Evolutionary conservation across 2,329 filamentous ascomycete species (phyloP).

Genomic region (Penicillium sp.): DNA sequence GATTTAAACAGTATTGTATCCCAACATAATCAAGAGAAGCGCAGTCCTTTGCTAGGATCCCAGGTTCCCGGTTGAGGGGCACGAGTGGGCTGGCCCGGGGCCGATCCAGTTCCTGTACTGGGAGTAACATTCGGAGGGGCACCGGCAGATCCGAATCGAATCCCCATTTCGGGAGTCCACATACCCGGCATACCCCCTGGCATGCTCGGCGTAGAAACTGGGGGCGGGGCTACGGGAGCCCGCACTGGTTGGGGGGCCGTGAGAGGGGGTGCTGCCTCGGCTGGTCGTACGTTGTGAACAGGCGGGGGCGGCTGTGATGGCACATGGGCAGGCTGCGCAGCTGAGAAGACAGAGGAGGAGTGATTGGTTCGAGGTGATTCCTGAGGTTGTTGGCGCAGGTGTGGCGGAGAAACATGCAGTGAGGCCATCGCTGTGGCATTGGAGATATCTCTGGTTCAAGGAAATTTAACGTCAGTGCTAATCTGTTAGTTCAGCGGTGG

Average conservation of each 20-base stretch:
- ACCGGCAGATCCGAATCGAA: conserved; percentile 62
- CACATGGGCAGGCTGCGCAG: conserved; percentile 33
- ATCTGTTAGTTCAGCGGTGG: not conserved
- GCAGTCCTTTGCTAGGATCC: conserved; percentile 59
- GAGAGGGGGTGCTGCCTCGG: conserved; percentile 35
- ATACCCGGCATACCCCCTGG: conserved; percentile 50
- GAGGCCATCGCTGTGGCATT: conserved; percentile 56
- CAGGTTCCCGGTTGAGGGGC: conserved; percentile 46
- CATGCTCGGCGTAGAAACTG: conserved; percentile 46
- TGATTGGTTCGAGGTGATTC: conserved; percentile 26
- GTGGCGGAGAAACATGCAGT: conserved; percentile 47
- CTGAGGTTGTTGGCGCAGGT: conserved; percentile 28
- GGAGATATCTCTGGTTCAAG: conserved; percentile 50
- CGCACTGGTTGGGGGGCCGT: conserved; percentile 49
- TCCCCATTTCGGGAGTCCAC: conserved; percentile 79
- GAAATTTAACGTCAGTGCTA: conserved; percentile 5
- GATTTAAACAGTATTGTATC: not conserved
- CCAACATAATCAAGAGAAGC: conserved; percentile 44
- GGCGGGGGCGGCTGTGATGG: conserved; percentile 43
- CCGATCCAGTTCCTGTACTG: conserved; percentile 19
- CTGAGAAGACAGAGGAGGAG: conserved; percentile 34
- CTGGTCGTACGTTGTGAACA: conserved; percentile 39
- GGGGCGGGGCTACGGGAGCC: conserved; percentile 47
- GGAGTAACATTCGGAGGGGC: conserved; percentile 28
- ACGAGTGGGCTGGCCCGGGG: conserved; percentile 13